Conservation (phyloP, 2,329 filamentous ascomycete genomes). For the Epichloe sibirici region DNA sequence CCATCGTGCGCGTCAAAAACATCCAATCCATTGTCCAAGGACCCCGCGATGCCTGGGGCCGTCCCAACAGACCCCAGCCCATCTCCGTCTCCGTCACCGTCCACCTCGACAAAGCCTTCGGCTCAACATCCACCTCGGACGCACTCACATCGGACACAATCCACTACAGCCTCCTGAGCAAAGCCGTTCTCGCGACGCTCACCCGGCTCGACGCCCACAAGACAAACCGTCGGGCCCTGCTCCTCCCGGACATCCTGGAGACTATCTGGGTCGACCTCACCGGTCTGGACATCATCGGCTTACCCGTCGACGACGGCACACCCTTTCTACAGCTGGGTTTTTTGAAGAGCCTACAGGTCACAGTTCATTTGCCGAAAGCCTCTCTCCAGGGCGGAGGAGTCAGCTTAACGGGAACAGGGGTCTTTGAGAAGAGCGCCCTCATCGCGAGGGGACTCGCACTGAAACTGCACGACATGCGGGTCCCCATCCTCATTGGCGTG, state of each 20-base stretch:
- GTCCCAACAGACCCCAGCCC: constrained; percentile 46
- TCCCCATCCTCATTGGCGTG: constrained; percentile 60
- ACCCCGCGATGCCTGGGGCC: constrained; percentile 58
- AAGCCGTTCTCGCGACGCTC: constrained; percentile 43
- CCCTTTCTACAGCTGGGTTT: constrained; percentile 20
- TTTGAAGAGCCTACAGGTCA: constrained; percentile 37
- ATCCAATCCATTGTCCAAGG: constrained; percentile 44
- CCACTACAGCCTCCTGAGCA: constrained; percentile 62
- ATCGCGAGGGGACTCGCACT: constrained; percentile 24
- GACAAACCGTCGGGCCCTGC: constrained; percentile 2
- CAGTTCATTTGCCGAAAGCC: constrained; percentile 52
- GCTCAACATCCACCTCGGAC: constrained; percentile 45
- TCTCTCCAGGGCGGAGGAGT: constrained; percentile 52
- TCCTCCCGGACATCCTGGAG: constrained; percentile 18
- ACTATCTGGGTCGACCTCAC: constrained; percentile 22
- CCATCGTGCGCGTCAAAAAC: constrained; percentile 48
- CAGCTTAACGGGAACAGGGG: constrained; percentile 34
- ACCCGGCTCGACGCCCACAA: constrained; percentile 13
- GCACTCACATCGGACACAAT: constrained; percentile 56
- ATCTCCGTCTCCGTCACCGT: constrained; percentile 48
- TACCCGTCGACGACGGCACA: constrained; percentile 3
- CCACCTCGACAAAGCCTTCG: constrained; percentile 42
- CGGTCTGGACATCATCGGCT: constrained; percentile 11
- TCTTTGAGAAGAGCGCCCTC: constrained; percentile 19
- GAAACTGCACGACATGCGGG: constrained; percentile 42